Conservation (phyloP, 139 green algal genomes). For the Eudorina sp. region DNA sequence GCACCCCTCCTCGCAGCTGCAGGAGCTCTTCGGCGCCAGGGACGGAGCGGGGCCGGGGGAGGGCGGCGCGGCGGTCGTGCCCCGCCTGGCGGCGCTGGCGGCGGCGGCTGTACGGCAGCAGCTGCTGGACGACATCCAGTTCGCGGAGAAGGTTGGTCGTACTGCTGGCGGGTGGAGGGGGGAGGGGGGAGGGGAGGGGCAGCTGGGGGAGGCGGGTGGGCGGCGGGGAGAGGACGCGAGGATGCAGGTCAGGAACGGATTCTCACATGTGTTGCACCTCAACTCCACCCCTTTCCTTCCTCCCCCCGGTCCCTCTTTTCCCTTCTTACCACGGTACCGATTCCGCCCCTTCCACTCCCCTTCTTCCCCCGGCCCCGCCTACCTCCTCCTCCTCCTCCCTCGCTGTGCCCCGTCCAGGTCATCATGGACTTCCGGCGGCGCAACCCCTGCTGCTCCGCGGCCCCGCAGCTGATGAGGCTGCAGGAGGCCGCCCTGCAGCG, state of each 20-base stretch:
- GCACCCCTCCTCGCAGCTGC: constrained; percentile 4
- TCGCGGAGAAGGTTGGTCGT: constrained; percentile 14
- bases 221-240: no score
- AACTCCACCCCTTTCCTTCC: no score
- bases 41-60: neutral
- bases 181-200: no score
- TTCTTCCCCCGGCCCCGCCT: neutral
- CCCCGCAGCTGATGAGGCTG: neutral
- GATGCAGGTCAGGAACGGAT: no score
- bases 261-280: no score
- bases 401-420: neutral
- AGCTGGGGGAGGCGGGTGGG: no score
- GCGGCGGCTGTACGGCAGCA: constrained; percentile 13
- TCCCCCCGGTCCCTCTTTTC: no score
- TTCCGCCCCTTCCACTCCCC: neutral
- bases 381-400: neutral
- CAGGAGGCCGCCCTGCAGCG: neutral
- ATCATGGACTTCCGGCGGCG: neutral
- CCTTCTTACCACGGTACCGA: no score
- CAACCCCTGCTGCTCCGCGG: neutral
- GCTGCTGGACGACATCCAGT: constrained; percentile 1
- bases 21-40: neutral
- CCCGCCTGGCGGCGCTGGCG: neutral
- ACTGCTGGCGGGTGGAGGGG: no score
- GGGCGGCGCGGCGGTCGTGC: neutral